Evolutionary conservation across 1,284 basidiomycete species (phyloP).

Genomic region (Leccinum subspadiceum): DNA sequence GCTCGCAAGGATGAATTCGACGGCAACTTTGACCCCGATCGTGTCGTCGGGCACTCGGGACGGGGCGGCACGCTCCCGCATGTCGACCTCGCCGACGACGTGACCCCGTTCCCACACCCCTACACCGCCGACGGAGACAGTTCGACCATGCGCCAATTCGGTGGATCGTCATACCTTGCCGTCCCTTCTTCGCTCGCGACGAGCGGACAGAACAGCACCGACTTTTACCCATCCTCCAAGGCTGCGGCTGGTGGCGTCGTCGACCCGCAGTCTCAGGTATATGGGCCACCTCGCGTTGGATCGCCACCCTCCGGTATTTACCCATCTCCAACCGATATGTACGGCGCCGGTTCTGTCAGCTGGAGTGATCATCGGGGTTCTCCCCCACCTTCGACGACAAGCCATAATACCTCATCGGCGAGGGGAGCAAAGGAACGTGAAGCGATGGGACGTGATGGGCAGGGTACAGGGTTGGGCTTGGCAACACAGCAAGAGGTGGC

Average conservation of each 20-base stretch:
- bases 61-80: slow-evolving; percentile 33
- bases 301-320: slow-evolving; percentile 7
- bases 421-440: slow-evolving; percentile 20
- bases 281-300: slow-evolving; percentile 6
- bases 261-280: slow-evolving; percentile 6
- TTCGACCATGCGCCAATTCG: slow-evolving; percentile 27
- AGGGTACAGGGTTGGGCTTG: slow-evolving; percentile 17
- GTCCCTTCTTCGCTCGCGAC: slow-evolving; percentile 2
- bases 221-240: slow-evolving; percentile 9
- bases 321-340: slow-evolving; percentile 7
- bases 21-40: slow-evolving; percentile 52
- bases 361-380: slow-evolving; percentile 21
- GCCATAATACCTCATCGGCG: slow-evolving; percentile 11
- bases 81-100: slow-evolving; percentile 40
- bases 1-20: slow-evolving; percentile 41
- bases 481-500: slow-evolving; percentile 25
- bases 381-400: slow-evolving; percentile 23
- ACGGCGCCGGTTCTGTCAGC: slow-evolving; percentile 18
- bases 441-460: slow-evolving; percentile 18
- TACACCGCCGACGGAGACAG: slow-evolving; percentile 14
- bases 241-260: not conserved
- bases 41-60: slow-evolving; percentile 28
- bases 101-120: slow-evolving; percentile 33
- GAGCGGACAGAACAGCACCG: slow-evolving; percentile 6
- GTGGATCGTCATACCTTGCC: slow-evolving; percentile 11